A percentile compares a stretch with the other conserved stretches of the same genome.
Conservation (phyloP, 805 yeast species). For the Wickerhamiella nectarea region DNA sequence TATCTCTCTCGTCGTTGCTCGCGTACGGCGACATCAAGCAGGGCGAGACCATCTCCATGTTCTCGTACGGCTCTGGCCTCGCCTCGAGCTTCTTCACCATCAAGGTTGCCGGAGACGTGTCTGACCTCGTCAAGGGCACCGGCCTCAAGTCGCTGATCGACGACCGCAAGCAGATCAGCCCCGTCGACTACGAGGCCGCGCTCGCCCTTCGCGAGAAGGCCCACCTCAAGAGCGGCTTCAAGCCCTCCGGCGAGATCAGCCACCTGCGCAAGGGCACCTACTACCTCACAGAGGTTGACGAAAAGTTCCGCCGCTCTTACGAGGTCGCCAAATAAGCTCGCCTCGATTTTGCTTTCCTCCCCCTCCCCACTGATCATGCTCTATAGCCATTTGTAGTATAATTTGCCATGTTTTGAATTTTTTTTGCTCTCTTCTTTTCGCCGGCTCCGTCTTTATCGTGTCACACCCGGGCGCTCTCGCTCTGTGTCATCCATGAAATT, state of each 20-base stretch:
- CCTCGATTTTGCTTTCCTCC: too few relatives aligned
- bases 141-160: conserved; percentile 55
- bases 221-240: conserved; percentile 64
- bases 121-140: conserved; percentile 44
- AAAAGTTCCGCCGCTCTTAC: conserved; percentile 74
- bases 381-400: too few relatives aligned
- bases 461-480: too few relatives aligned
- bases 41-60: conserved; percentile 75
- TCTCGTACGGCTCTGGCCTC: conserved; percentile 96
- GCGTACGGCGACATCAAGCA: conserved; percentile 58
- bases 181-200: conserved; percentile 70
- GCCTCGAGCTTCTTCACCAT: conserved; percentile 82
- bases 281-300: conserved; percentile 74
- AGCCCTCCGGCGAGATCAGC: conserved; percentile 70
- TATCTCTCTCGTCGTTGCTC: conserved; percentile 71
- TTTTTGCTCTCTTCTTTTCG: too few relatives aligned
- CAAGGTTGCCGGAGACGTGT: conserved; percentile 58
- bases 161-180: conserved; percentile 52
- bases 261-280: conserved; percentile 61
- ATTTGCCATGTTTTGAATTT: too few relatives aligned
- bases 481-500: conserved; percentile 3
- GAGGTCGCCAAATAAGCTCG: conserved; percentile 30
- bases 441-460: too few relatives aligned
- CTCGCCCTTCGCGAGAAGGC: conserved; percentile 78
- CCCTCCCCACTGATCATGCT: too few relatives aligned